These are phyloP conservation scores for Saprolegnia diclina DNA, from an alignment of 352 stramenopile species.

Conservation along the genomic window DNA sequence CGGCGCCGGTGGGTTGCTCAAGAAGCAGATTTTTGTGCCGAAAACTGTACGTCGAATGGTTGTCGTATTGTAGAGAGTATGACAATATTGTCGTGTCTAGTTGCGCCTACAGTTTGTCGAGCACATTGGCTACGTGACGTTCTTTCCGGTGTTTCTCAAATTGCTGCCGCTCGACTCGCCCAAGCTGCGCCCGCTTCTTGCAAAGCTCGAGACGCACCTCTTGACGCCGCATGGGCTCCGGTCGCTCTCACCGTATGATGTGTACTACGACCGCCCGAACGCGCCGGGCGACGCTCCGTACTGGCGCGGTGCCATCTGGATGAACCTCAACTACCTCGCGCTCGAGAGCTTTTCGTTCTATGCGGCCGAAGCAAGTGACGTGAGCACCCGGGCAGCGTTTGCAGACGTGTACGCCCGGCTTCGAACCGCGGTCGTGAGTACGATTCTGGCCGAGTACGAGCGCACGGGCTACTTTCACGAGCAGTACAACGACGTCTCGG, in stretches of 20 bases:
- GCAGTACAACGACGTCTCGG: constrained; percentile 87
- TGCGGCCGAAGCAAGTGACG: constrained; percentile 34
- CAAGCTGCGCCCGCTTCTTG: constrained; percentile 50
- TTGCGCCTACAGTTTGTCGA: constrained; percentile 63
- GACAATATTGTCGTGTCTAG: constrained; percentile 15
- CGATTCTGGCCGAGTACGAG: constrained; percentile 75
- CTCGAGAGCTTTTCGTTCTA: constrained; percentile 81
- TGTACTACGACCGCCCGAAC: constrained; percentile 87
- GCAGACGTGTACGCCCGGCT: constrained; percentile 41
- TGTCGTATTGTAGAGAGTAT: background rate
- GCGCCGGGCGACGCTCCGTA: constrained; percentile 87
- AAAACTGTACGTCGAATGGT: constrained; percentile 32
- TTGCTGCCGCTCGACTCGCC: constrained; percentile 59
- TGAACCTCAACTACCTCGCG: constrained; percentile 91
- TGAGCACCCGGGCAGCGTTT: constrained; percentile 46
- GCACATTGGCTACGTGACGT: constrained; percentile 83
- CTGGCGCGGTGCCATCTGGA: constrained; percentile 93
- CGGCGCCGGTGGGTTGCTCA: constrained; percentile 63
- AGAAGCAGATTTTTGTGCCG: constrained; percentile 64
- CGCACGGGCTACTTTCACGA: constrained; percentile 90
- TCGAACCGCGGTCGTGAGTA: constrained; percentile 55
- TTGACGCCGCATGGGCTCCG: constrained; percentile 77
- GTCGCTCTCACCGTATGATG: constrained; percentile 77
- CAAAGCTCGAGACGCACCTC: constrained; percentile 55
- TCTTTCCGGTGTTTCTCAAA: constrained; percentile 82